Percentiles rank a stretch among this genome's conserved stretches.
Conservation (phyloP, 495 filamentous ascomycete species). For the Neurospora sp. region DNA sequence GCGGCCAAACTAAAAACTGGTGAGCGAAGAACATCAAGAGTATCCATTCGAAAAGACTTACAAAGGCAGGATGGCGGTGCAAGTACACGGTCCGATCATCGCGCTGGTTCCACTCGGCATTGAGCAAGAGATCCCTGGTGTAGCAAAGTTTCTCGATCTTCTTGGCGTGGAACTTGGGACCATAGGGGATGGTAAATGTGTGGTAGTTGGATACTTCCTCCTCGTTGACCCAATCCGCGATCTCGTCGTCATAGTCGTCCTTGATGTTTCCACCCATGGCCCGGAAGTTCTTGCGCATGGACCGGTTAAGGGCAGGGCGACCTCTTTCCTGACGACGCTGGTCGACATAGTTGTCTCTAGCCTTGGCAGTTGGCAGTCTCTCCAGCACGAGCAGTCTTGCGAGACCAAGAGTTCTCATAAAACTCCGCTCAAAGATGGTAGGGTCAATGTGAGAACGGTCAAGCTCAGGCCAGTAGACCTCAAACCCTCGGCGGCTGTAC, state of each 20-base stretch:
- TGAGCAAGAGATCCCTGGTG: conserved; percentile 70
- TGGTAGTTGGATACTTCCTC: conserved; percentile 69
- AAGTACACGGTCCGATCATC: conserved; percentile 61
- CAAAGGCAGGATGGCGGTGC: conserved; percentile 68
- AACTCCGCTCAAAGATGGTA: conserved; percentile 74
- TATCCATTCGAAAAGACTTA: conserved; percentile 9
- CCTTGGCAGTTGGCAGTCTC: conserved; percentile 52
- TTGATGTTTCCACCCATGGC: conserved; percentile 54
- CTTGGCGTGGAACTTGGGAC: conserved; percentile 53
- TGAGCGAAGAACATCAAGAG: not conserved
- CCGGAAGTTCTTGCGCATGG: conserved; percentile 11
- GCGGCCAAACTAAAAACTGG: conserved; percentile 43
- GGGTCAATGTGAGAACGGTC: conserved; percentile 67
- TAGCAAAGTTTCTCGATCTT: conserved; percentile 72
- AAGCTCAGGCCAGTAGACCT: conserved; percentile 64
- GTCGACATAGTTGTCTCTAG: conserved; percentile 56
- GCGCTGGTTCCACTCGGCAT: conserved; percentile 73
- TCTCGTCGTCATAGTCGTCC: conserved; percentile 58
- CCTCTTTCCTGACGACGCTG: conserved; percentile 61
- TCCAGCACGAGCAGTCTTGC: conserved; percentile 73
- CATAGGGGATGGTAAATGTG: conserved; percentile 71
- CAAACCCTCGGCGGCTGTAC: conserved; percentile 73
- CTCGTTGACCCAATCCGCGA: conserved; percentile 68
- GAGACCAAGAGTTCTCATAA: conserved; percentile 62
- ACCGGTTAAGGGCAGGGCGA: conserved; percentile 36